Evolutionary conservation across 1,284 basidiomycete genomes (phyloP), one percentile per base, ranked within the genome.

Genomic region (Hemileia vastatrix): DNA sequence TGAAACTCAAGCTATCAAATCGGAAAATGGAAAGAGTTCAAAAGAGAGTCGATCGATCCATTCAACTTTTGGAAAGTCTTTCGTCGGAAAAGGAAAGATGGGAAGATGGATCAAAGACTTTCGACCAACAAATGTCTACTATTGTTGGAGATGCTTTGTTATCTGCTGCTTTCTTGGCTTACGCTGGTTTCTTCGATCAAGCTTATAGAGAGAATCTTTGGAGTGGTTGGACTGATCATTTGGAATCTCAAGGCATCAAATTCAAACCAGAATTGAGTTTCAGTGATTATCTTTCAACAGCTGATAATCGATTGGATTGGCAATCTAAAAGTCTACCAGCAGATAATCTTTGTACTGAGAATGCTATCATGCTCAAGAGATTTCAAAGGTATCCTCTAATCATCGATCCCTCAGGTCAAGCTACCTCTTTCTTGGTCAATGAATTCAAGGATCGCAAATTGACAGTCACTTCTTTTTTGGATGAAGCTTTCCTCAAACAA

Each of bases 131-230:
- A 54, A 71, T 74, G 67, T 71, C 68, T 63, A 75, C 74, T 53
- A 71, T 75, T 56, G 64, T 70, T 18, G 74, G 74, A 52, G 74
- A 75, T 49, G 71, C 72, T 13, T 67, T 75, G 21, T 67, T 75
- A 19, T 74, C 71, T 3, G 72, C 74, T 1, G 73, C 72, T 27
- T 70, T 74, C 65, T 62, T 75, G n/a, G 72, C 70, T 8, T 74
- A 74, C 45, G 72, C 73, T 2, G 74, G 74, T 56, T 75, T 69
- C 64, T 75, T 75, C 47, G 74, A 75, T 51, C 74, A 75, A 65
- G 71, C 70, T 51, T 72, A 72, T 43, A 70, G 74, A 33, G 72
- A 73, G 36, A 60, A 66, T 32, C 67, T 75, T 66, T 75, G 74
- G 74, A 59, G 57, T n/a, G 67, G 63, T 50, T 75, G 74, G 74